These are phyloP conservation scores for Cladophialophora yegresii DNA, from an alignment of 2,329 filamentous ascomycete species.

Conservation along the genomic window DNA sequence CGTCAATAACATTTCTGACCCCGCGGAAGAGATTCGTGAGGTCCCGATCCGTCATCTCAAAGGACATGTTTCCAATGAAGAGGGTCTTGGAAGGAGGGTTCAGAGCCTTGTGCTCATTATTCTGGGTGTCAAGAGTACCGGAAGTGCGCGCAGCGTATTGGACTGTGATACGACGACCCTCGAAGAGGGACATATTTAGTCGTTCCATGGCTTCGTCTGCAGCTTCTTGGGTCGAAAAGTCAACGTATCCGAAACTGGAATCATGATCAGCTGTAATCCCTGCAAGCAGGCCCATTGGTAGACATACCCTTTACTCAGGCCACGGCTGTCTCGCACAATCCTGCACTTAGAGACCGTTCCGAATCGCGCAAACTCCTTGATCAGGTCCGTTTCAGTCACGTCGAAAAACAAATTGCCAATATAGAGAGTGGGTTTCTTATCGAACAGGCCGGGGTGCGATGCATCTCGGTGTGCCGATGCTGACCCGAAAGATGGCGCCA, in stretches of 20 bases:
- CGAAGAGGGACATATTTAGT: conserved; percentile 61
- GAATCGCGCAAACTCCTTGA: conserved; percentile 61
- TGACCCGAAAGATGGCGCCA: conserved; percentile 6
- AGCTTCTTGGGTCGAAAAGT: conserved; percentile 57
- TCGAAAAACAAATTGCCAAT: conserved; percentile 72
- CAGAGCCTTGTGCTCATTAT: conserved; percentile 8
- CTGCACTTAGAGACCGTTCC: conserved; percentile 56
- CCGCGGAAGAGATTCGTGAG: conserved; percentile 74
- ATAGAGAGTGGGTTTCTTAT: conserved; percentile 58
- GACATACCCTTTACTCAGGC: conserved; percentile 68
- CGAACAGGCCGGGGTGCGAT: conserved; percentile 15
- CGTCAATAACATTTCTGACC: conserved; percentile 69
- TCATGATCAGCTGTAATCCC: conserved; percentile 21
- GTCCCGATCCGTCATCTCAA: conserved; percentile 80
- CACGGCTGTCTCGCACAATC: conserved; percentile 62
- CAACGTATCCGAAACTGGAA: conserved; percentile 66
- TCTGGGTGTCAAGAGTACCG: neutral
- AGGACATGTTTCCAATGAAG: conserved; percentile 84
- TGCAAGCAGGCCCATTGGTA: neutral
- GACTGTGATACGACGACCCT: conserved; percentile 65
- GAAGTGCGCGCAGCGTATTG: conserved; percentile 55
- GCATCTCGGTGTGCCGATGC: neutral
- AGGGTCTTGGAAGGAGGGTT: conserved; percentile 64
- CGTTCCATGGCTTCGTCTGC: conserved; percentile 60
- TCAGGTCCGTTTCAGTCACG: conserved; percentile 62